Evolutionary conservation across 148 eudicot species (phyloP), one percentile per base, ranked within the genome.

Genomic region (Vaccinium macrocarpon): DNA sequence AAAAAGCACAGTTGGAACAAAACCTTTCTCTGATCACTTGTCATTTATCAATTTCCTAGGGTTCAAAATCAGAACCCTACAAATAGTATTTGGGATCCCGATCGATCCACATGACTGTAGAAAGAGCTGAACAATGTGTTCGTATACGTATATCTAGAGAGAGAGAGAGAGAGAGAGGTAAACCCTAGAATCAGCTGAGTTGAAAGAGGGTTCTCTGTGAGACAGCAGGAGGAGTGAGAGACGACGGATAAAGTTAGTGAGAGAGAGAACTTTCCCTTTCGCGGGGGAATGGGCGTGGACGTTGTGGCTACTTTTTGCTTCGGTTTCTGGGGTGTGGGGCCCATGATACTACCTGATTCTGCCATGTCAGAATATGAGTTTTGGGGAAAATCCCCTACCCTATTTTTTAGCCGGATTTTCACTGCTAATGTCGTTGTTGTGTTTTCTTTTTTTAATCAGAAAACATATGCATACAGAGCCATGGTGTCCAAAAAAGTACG

Each of bases 221-320:
- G 38, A 57, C 23, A 29, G 18, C 19, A 57, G 68, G 2, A 78
- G 81, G 62, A 66, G 72, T 25, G 82, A 32, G 77, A 38, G 18
- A 38, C 23, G 49, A 73, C 7, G 50, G 70, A 79, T 56, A 56
- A 57, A 79, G 70, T 32, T 70, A 55, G 6, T 29, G 64, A 29
- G 81, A 75, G 76, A 73, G 77, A 32, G 51, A 57, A 57, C 82
- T 79, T 79, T 79, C 70, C 82, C 70, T 79, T 79, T 79, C 82
- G 50, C 82, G 71, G 70, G 12, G 68, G 29, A 14, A 29, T 68
- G 42, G 42, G 38, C 25, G 7, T 19, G 46, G 46, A 4, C 46
- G 46, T 4, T 4, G 46, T 42, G 35, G 42, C 62, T 61, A 0
- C 27, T 15, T 35, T 16, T 29, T 32, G 66, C 48, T 5, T 52